Evolutionary conservation across 805 yeast genomes (phyloP).

Genomic region (Scheffersomyces stipitis): DNA sequence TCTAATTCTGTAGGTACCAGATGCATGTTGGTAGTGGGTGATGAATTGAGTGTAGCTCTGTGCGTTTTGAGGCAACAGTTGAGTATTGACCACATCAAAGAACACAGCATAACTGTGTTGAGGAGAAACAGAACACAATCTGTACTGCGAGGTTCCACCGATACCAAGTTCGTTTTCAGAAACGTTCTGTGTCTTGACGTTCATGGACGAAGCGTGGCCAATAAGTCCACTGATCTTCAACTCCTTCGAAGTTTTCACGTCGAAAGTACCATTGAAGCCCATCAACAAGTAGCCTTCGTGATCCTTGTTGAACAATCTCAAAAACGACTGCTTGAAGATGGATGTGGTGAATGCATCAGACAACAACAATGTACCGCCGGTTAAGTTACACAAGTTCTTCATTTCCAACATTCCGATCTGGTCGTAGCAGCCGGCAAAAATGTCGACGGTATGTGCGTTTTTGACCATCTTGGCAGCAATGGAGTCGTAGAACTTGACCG

Average conservation of each 20-base stretch:
- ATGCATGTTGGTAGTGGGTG: slow-evolving; percentile 93
- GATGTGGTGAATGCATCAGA: slow-evolving; percentile 94
- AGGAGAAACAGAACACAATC: slow-evolving; percentile 81
- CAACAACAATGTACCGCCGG: slow-evolving; percentile 87
- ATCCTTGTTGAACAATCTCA: slow-evolving; percentile 84
- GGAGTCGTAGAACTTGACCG: slow-evolving; percentile 75
- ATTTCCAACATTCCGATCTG: slow-evolving; percentile 94
- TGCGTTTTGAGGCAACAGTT: slow-evolving; percentile 47
- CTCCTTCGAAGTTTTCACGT: slow-evolving; percentile 83
- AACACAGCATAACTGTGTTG: slow-evolving; percentile 85
- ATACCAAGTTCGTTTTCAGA: slow-evolving; percentile 93
- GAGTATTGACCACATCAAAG: slow-evolving; percentile 67
- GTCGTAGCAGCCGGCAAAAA: slow-evolving; percentile 94
- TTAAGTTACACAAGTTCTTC: slow-evolving; percentile 79
- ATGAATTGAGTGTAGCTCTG: slow-evolving; percentile 74
- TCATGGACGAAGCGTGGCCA: slow-evolving; percentile 84
- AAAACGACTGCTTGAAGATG: slow-evolving; percentile 87
- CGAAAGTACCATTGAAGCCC: slow-evolving; percentile 88
- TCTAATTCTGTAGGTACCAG: slow-evolving; percentile 83
- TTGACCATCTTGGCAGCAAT: slow-evolving; percentile 69
- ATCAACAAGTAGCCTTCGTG: slow-evolving; percentile 80
- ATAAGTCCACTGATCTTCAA: slow-evolving; percentile 89
- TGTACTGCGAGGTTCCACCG: slow-evolving; percentile 90
- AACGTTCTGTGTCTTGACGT: slow-evolving; percentile 67
- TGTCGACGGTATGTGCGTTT: slow-evolving; percentile 79